Evolutionary conservation across 352 stramenopile species (phyloP), one percentile per base, ranked within the genome.

Genomic region (Aphanomyces stellatus): DNA sequence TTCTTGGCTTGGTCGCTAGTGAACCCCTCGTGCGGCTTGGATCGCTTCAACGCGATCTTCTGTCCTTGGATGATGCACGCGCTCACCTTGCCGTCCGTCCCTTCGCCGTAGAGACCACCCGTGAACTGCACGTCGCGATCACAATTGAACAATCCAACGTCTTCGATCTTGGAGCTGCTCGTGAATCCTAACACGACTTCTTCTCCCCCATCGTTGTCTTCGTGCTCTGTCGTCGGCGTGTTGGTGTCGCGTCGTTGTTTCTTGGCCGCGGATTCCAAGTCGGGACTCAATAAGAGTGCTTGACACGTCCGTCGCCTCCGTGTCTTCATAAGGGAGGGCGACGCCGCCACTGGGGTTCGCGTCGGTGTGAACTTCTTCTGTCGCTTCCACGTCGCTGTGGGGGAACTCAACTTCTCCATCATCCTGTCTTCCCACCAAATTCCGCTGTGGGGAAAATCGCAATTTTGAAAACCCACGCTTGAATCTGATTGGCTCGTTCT

Each of bases 111-210:
- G 28, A 91, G 74, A 15, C 85, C 82, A 48, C 85, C 85, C 11
- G 85, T 88, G 62, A 87, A 93, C 69, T 93, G 82, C 24, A 89
- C 85, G 40, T 93, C 85, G 6, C 65, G 65, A 51, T 90, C 80
- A 49, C 85, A 93, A 62, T 93, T 93, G 71, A 93, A 93, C 31
- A 93, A 55, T 0, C 85, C 85, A 19, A 93, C 85, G 46, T 93
- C 85, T 62, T 88, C 82, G 53, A 93, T 93, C 43, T 88, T 76
- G 0, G 85, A 93, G 24, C 77, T 90, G 41, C 80, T 90, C 22
- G 85, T 93, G 56, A 93, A 93, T 48, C 62, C 66, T 19, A n/a
- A 6, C 5, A 67, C 24, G 4, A 30, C 43, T n/a, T 59, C 60
- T 41, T 67, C 60, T 15, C 37, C 55, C 24, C 17, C 28, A 27